Evolutionary conservation across 1,284 basidiomycete genomes (phyloP), one percentile per base, ranked within the genome.

Genomic region (Pulveroboletus sp.): DNA sequence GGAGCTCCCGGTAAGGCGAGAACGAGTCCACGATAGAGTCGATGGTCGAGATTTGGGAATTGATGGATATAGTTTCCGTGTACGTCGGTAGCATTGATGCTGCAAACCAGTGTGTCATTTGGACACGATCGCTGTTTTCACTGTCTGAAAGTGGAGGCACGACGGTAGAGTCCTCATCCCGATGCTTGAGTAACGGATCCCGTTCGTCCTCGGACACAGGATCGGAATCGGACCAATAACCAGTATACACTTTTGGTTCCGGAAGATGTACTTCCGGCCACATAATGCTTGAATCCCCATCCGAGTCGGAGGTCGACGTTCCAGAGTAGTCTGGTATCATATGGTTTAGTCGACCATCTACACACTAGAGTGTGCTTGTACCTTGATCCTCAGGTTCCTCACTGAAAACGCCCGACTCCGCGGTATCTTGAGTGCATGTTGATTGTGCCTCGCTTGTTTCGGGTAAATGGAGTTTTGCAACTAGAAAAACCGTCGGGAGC

Each of bases 1-100:
- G 72, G 50, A 88, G 67, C 51, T 55, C 83, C 3, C 71, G 69
- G 55, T 86, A 86, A 47, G 79, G 73, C 0, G 84, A 81, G 57
- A 86, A 80, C 1, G 73, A 66, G 19, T 81, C 75, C 3, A 87
- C 62, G 3, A 77, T 43, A 5, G 70, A 63, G 61, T 83, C 79
- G 40, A 71, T 53, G 52, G 71, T 50, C 13, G 75, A 74, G 64
- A 67, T 9, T 61, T 58, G 60, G 9, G 65, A 63, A 11, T 66
- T 65, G 2, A 73, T 56, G 10, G 65, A 66, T 26, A 76, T 67
- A 36, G 72, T 70, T 51, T 77, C 77, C 3, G 72, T 76, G 51
- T 82, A 76, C 5, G 62, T 58, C 8, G 76, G 75, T 2, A 77
- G 63, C 12, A 73, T 50, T 12, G 68, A 67, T 15, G 71, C 65